Evolutionary conservation across 257 asterid genomes (phyloP).

Genomic region (Solanum neorickii): DNA sequence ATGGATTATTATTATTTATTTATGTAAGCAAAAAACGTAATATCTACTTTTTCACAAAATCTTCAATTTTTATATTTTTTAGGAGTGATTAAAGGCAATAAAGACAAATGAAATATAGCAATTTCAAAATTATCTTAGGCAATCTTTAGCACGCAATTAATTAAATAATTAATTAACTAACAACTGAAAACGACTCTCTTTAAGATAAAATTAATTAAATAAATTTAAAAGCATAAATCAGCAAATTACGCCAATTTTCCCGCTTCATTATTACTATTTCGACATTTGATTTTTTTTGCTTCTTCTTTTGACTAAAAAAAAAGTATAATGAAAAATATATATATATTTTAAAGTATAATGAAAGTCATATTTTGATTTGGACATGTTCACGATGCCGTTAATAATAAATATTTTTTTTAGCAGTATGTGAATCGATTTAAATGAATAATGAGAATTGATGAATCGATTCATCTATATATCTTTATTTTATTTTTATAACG

Average conservation of each 20-base stretch:
- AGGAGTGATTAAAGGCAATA: not conserved
- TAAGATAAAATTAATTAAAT: no score
- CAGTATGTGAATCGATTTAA: no score
- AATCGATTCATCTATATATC: accelerated
- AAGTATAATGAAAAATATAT: not conserved
- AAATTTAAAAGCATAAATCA: not conserved
- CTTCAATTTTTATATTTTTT: not conserved
- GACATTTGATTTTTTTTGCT: not conserved
- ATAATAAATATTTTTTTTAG: no score
- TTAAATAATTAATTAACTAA: not conserved
- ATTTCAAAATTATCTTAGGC: not conserved
- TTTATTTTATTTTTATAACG: not conserved
- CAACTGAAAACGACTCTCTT: not conserved
- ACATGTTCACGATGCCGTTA: not conserved
- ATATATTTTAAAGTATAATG: no score
- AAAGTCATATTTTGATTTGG: not conserved
- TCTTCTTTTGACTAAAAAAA: not conserved
- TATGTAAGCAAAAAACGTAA: not conserved
- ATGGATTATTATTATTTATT: not conserved
- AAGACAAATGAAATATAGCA: not conserved
- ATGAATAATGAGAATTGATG: not conserved
- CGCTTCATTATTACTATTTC: not conserved
- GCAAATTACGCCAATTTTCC: not conserved
- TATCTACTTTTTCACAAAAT: not conserved
- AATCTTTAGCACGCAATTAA: not conserved